Conservation (phyloP, 2,329 filamentous ascomycete genomes). For the Beauveria rudraprayagi region DNA sequence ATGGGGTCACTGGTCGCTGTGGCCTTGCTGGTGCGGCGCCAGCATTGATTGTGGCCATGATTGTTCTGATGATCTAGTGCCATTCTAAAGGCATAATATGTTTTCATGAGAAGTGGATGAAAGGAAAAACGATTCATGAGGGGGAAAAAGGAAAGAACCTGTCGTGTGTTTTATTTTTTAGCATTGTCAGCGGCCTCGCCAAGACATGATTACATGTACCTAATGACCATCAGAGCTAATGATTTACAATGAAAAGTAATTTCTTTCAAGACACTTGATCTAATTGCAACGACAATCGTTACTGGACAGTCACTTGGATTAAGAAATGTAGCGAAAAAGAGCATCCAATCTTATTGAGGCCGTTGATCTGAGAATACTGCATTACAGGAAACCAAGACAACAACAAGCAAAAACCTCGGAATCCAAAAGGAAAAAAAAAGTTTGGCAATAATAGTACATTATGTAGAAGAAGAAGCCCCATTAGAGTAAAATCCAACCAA, state of each 20-base stretch:
- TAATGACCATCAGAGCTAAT: too few species aligned
- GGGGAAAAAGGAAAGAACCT: too few species aligned
- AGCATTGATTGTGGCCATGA: not conserved
- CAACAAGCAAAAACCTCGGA: not conserved
- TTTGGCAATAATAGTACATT: not conserved
- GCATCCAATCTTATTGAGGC: slow-evolving; percentile 8
- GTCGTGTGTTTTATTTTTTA: too few species aligned
- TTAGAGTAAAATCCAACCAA: not conserved
- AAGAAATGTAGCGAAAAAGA: not conserved
- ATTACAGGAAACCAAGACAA: not conserved
- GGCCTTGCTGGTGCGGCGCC: too few species aligned
- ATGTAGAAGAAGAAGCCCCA: not conserved
- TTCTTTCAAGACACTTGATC: too few species aligned
- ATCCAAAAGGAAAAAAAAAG: not conserved
- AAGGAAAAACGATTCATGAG: too few species aligned
- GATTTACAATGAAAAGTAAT: too few species aligned
- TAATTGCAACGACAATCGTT: too few species aligned
- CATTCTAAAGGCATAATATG: not conserved
- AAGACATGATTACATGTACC: too few species aligned
- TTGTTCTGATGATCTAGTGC: not conserved
- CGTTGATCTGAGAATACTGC: not conserved
- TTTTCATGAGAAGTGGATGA: not conserved
- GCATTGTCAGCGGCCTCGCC: too few species aligned
- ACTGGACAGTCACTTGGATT: not conserved
- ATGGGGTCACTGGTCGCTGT: not conserved